Percentiles rank a stretch among this genome's conserved stretches.
phyloP scores from a whole-genome alignment of 805 yeast species.

The Middelhovenomyces tepae region DNA sequence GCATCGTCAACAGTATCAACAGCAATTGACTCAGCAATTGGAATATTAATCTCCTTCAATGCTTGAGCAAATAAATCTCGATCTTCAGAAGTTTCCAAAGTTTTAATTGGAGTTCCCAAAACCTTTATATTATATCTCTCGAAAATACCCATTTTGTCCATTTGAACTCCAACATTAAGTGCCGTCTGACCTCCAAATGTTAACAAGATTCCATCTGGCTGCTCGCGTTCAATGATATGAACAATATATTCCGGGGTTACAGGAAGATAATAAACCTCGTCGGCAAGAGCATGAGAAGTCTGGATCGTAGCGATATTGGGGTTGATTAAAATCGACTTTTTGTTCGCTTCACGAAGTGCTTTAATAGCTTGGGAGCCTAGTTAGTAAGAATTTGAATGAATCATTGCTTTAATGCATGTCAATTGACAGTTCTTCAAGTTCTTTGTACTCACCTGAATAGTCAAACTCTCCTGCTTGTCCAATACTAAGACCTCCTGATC shows the following conservation, averaged over 20 bases:
- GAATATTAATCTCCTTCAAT: conserved; percentile 86
- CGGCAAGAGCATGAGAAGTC: conserved; percentile 91
- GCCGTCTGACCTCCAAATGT: conserved; percentile 99
- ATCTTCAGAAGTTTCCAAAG: conserved; percentile 94
- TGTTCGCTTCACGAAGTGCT: conserved; percentile 86
- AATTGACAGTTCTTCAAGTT: no score
- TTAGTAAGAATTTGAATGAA: no score
- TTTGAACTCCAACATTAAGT: conserved; percentile 88
- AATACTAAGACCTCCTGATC: conserved; percentile 94
- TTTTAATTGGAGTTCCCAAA: conserved; percentile 93
- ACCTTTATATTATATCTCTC: conserved; percentile 88
- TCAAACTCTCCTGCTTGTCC: conserved; percentile 99
- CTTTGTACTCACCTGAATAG: conserved; percentile 50
- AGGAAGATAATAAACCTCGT: conserved; percentile 89
- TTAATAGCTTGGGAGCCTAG: conserved; percentile 92
- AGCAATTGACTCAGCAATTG: conserved; percentile 95
- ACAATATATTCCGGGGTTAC: conserved; percentile 96
- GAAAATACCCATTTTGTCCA: conserved; percentile 91
- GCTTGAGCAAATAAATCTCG: conserved; percentile 95
- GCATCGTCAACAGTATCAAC: conserved; percentile 93
- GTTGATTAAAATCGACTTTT: conserved; percentile 75
- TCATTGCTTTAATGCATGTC: no score
- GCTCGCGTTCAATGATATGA: conserved; percentile 89
- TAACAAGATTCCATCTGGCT: conserved; percentile 90
- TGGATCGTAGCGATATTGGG: conserved; percentile 97